phyloP scores from a whole-genome alignment of 2,329 filamentous ascomycete genomes.

The Ceratocystis destructans region DNA sequence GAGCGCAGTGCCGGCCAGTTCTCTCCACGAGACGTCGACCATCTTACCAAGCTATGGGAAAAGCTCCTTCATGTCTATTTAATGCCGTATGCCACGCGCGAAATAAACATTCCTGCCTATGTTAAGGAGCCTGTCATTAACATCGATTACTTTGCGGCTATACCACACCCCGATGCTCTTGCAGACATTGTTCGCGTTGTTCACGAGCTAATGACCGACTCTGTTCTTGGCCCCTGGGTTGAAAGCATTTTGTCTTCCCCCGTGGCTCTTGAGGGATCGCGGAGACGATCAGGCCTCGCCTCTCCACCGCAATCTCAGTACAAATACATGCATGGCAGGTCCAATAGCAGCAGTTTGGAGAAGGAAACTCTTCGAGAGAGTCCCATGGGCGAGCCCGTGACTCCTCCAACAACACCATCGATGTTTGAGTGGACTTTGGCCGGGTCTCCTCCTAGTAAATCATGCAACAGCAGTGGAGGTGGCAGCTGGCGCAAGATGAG shows the following conservation, averaged over 20 bases:
- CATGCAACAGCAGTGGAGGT: slow-evolving; percentile 42
- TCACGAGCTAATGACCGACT: slow-evolving; percentile 95
- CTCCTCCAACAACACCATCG: slow-evolving; percentile 60
- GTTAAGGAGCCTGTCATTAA: slow-evolving; percentile 49
- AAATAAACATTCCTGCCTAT: slow-evolving; percentile 78
- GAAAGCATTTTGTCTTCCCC: slow-evolving; percentile 25
- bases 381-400: slow-evolving; percentile 47
- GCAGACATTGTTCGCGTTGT: slow-evolving; percentile 77
- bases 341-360: slow-evolving; percentile 4
- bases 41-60: slow-evolving; percentile 71
- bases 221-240: slow-evolving; percentile 80
- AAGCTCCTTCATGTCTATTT: slow-evolving; percentile 86
- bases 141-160: slow-evolving; percentile 30
- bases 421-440: slow-evolving; percentile 42
- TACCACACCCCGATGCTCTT: slow-evolving; percentile 60
- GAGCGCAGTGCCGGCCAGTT: slow-evolving; percentile 23
- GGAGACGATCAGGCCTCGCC: neutral
- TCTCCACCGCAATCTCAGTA: slow-evolving; percentile 2
- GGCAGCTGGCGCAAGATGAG: slow-evolving; percentile 53
- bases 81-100: slow-evolving; percentile 65
- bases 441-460: slow-evolving; percentile 39
- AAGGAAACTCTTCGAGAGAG: neutral
- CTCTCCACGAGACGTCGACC: slow-evolving; percentile 38
- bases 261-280: slow-evolving; percentile 31
- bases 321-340: slow-evolving; percentile 7